Evolutionary conservation across 1,284 basidiomycete genomes (phyloP), one percentile per base, ranked within the genome.

Genomic region (Polyporus tsugae): DNA sequence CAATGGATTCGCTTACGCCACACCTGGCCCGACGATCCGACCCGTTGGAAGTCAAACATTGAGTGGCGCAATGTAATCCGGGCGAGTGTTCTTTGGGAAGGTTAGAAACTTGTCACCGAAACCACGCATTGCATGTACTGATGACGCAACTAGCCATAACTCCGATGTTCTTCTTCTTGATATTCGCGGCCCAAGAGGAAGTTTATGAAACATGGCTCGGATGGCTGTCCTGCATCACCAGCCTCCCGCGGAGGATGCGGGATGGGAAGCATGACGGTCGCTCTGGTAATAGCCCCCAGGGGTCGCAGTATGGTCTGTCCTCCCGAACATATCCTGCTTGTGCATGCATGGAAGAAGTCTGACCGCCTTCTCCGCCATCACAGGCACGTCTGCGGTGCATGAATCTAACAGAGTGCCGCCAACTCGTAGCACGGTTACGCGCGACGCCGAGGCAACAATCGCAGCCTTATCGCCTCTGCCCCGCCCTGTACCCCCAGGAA

Each of bases 121-220:
- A 13, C 46, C 7, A 11, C 10, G 5, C 22, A 10, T n/a, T 15
- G 41, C n/a, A 44, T 33, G 46, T 49, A 25, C 62, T 59, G 22
- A 46, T 13, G n/a, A 10, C 36, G 42, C 13, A 13, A 2, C 19
- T 22, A 78, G 77, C 76, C 1, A 62, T 74, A 3, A 74, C 72
- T 0, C 74, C 75, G 0, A 61, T 74, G 2, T 62, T 77, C 5
- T 73, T 76, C 52, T 77, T 78, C 68, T 17, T 73, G 39, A 76
- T 78, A 22, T 77, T 78, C 64, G 75, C 74, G 0, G 77, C 76
- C 0, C 77, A 77, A 38, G 72, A 77, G 44, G 75, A 77, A 38
- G 72, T 78, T 2, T 77, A 74, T 42, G 68, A 71, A 53, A 72
- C 74, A 4, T 78, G 77, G 77, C 49, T 65, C 5, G 69, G 64